Percentiles rank a stretch among this genome's conserved stretches.
Evolutionary conservation across 129 eudicot species (phyloP).

Genomic region (Glebionis coronaria): DNA sequence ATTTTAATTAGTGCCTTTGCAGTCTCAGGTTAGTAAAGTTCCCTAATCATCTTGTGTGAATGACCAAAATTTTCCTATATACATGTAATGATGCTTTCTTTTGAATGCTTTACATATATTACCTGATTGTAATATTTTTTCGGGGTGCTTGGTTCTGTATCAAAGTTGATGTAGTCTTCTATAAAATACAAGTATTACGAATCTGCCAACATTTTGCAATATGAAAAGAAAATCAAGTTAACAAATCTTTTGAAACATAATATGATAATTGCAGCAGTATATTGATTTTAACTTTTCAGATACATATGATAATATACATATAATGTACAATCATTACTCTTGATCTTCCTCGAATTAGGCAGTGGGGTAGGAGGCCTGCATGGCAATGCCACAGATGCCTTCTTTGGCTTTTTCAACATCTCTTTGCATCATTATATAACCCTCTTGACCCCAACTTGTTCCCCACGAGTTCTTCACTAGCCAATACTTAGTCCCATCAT

Average conservation of each 20-base stretch:
- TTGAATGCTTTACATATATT: no score
- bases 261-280: not conserved
- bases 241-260: not conserved
- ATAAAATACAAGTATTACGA: not conserved
- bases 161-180: constrained; percentile 3
- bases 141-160: not conserved
- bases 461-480: constrained; percentile 36
- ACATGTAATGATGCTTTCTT: no score
- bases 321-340: not conserved
- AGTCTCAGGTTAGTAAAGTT: constrained; percentile 12
- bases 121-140: no score
- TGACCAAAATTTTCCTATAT: no score
- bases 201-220: constrained; percentile 7
- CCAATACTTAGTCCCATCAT: constrained; percentile 36
- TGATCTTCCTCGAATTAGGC: constrained; percentile 1
- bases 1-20: not conserved
- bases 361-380: constrained; percentile 33
- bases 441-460: constrained; percentile 34
- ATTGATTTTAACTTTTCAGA: constrained; percentile 2
- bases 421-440: constrained; percentile 34
- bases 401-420: constrained; percentile 25
- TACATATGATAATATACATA: constrained; percentile 1
- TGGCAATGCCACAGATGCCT: constrained; percentile 34
- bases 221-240: not conserved
- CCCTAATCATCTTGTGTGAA: no score